Conservation (phyloP, 192 early-diverging fungal genomes). For the Backusella westeae region DNA sequence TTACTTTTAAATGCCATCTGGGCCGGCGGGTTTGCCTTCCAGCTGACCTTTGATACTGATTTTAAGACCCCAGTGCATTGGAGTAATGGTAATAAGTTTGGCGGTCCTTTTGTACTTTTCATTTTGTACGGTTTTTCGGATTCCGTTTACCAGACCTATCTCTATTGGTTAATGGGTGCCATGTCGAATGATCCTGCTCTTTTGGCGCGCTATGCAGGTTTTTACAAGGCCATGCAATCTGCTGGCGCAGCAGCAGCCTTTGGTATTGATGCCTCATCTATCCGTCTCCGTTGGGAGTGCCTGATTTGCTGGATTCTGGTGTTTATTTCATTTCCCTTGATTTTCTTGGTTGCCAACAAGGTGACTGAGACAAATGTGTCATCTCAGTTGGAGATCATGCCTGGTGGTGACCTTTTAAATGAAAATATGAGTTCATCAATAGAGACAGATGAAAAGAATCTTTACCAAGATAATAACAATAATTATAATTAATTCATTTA, state of each 20-base stretch:
- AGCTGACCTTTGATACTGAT: slow-evolving; percentile 45
- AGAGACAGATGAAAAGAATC: neutral
- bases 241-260: slow-evolving; percentile 74
- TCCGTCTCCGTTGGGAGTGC: slow-evolving; percentile 17
- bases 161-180: slow-evolving; percentile 84
- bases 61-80: slow-evolving; percentile 49
- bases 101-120: slow-evolving; percentile 68
- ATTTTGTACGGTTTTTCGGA: slow-evolving; percentile 77
- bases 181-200: slow-evolving; percentile 73
- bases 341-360: slow-evolving; percentile 42
- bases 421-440: neutral
- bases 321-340: slow-evolving; percentile 43
- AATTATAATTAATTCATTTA: neutral
- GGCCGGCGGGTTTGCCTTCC: slow-evolving; percentile 58
- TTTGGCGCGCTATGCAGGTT: slow-evolving; percentile 71
- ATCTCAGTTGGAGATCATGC: neutral
- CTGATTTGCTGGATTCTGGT: slow-evolving; percentile 55
- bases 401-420: neutral
- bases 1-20: slow-evolving; percentile 56
- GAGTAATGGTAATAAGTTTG: slow-evolving; percentile 33
- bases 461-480: neutral
- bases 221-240: slow-evolving; percentile 87
- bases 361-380: slow-evolving; percentile 44
- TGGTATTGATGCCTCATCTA: slow-evolving; percentile 58
- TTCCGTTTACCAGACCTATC: slow-evolving; percentile 72